Evolutionary conservation across 768 basidiomycete species (phyloP).

Genomic region (Fibroporia radiculosa): DNA sequence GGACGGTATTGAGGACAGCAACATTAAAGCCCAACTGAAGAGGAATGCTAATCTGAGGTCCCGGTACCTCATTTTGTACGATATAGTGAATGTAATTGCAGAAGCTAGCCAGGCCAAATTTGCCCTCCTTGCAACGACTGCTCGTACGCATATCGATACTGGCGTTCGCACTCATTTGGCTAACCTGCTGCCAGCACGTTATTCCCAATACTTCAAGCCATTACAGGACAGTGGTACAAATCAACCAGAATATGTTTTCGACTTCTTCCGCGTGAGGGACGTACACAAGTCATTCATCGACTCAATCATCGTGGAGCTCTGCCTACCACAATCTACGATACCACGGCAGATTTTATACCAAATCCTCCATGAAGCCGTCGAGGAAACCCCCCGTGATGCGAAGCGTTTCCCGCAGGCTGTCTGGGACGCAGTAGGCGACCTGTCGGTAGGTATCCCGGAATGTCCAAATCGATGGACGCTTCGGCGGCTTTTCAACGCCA

Average conservation of each 20-base stretch:
- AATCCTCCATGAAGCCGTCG: constrained; percentile 61
- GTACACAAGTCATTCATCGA: constrained; percentile 75
- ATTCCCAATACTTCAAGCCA: constrained; percentile 60
- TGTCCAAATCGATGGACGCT: background rate
- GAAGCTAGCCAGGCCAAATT: constrained; percentile 58
- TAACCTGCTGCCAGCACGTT: constrained; percentile 46
- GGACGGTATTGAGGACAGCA: constrained; percentile 45
- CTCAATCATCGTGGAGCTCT: constrained; percentile 77
- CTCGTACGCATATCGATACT: constrained; percentile 40
- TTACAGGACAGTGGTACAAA: constrained; percentile 29
- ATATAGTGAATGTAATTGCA: constrained; percentile 54
- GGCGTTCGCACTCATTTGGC: background rate
- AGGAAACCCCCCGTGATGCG: constrained; percentile 66
- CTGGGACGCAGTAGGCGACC: constrained; percentile 78
- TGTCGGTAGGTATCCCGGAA: constrained; percentile 43
- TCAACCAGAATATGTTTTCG: constrained; percentile 54
- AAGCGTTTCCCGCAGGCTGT: constrained; percentile 72
- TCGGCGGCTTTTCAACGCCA: background rate
- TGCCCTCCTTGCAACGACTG: constrained; percentile 59
- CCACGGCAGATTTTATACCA: constrained; percentile 59
- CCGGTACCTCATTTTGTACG: constrained; percentile 56
- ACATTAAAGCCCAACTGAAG: constrained; percentile 46
- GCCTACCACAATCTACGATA: constrained; percentile 63
- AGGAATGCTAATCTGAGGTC: constrained; percentile 42
- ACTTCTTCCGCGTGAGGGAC: constrained; percentile 51